Evolutionary conservation across 2,329 filamentous ascomycete species (phyloP).

Genomic region (Stagonosporopsis vannaccii): DNA sequence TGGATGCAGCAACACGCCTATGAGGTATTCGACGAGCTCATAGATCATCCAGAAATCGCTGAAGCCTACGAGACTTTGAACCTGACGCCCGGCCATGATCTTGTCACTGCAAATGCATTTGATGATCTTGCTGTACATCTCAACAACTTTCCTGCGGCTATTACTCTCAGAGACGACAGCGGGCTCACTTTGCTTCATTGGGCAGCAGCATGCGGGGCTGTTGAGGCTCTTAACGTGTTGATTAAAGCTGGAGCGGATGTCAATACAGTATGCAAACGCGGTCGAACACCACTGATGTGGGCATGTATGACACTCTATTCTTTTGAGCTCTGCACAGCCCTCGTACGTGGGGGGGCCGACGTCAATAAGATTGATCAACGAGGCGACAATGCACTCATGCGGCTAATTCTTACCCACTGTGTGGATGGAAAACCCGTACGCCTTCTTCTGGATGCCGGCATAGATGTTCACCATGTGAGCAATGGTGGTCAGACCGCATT

Average conservation of each 20-base stretch:
- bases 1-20: neutral
- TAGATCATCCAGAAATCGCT: neutral
- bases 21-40: neutral
- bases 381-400: neutral
- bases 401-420: too few species aligned
- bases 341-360: neutral
- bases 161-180: neutral
- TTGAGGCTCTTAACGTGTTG: neutral
- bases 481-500: neutral
- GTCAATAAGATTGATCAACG: neutral
- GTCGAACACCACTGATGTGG: neutral
- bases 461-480: neutral
- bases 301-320: neutral
- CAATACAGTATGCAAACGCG: slow-evolving; percentile 1
- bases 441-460: neutral
- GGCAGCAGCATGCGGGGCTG: neutral
- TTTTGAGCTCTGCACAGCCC: neutral
- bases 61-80: neutral
- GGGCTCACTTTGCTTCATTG: neutral
- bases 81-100: neutral
- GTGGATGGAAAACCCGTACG: neutral
- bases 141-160: neutral
- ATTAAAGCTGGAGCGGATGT: neutral
- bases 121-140: neutral
- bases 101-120: neutral